Base-by-base conservation (phyloP, 768 basidiomycete species). In the Amanita pallidorosea region DNA sequence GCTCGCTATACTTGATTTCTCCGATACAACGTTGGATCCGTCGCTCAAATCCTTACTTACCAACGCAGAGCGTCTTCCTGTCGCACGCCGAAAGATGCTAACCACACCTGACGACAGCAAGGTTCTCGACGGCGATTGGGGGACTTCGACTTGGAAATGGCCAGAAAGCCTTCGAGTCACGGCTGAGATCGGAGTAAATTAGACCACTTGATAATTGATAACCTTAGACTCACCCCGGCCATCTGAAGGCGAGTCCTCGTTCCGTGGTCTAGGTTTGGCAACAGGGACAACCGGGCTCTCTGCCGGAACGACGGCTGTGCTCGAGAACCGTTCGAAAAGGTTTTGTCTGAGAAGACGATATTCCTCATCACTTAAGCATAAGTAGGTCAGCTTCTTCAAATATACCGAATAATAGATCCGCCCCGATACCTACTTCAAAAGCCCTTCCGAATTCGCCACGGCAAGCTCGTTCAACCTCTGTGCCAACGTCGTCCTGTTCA, bases 261-360 rank as follows among this genome's bases (percentile, higher is more conserved):
- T 59, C 38, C 65, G 63, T 52, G 67, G 64, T 41, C 64, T 60
- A 22, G 66, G 59, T 53, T 62, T 62, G 48, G 71, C 62, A 55
- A 77, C 70, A 36, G 83, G 82, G 40, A 87, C 79, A 38, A 87
- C 61, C 20, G 87, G 70, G 8, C 60, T 63, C 63, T 89, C 87
- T 35, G 73, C 70, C 5, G 86, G 85, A 18, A 85, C 71, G 7
- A 68, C 60, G 22, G 77, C 68, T 46, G 70, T 73, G 54, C 68
- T 77, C 13, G 85, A 74, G 58, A 88, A 79, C 47, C 89, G 78
- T 62, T 90, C 86, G 57, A 92, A 91, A 35, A 92, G 70, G 60
- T 83, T 88, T 64, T 89, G 88, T 40, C 89, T 81, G 11, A 92
- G 74, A 38, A 91, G 64, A 46, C 88, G 81, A 62, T 91, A 91